Evolutionary conservation across 768 basidiomycete genomes (phyloP).

Genomic region (Boletus insuetus): DNA sequence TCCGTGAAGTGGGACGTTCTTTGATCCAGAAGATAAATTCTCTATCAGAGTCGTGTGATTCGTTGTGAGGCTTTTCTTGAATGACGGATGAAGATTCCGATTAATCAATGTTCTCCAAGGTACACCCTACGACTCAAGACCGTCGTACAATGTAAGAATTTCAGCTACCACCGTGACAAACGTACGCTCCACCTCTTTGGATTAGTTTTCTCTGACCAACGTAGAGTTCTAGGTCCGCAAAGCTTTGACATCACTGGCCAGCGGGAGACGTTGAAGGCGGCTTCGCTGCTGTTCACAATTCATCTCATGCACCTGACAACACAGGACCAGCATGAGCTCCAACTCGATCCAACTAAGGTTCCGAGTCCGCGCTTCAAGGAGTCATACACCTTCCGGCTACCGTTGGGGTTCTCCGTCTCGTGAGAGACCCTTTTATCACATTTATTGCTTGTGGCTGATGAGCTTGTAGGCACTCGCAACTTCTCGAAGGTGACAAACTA

Average conservation of each 20-base stretch:
- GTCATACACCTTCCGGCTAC: slow-evolving; percentile 24
- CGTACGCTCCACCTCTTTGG: not conserved
- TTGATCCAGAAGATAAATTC: slow-evolving; percentile 21
- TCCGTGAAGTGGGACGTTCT: slow-evolving; percentile 12
- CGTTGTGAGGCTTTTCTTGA: slow-evolving; percentile 10
- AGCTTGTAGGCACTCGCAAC: slow-evolving; percentile 34
- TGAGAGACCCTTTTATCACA: slow-evolving; percentile 2
- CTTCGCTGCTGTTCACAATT: slow-evolving; percentile 24
- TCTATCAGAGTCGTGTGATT: slow-evolving; percentile 15
- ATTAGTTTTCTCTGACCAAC: not conserved
- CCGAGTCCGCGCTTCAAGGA: slow-evolving; percentile 27
- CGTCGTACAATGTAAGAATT: not conserved
- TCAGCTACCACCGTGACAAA: not conserved
- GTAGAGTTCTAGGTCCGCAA: slow-evolving; percentile 6
- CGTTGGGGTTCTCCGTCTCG: slow-evolving; percentile 24
- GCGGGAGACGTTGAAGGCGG: slow-evolving; percentile 17
- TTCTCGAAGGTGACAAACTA: slow-evolving; percentile 39
- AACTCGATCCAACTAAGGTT: slow-evolving; percentile 19
- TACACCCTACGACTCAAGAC: slow-evolving; percentile 16
- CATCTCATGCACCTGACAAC: slow-evolving; percentile 30
- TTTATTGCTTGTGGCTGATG: not conserved
- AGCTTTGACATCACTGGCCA: slow-evolving; percentile 18
- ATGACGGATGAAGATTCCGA: not conserved
- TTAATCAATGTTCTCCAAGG: slow-evolving; percentile 6
- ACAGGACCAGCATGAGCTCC: slow-evolving; percentile 30